Evolutionary conservation across 2,329 filamentous ascomycete genomes (phyloP).

Genomic region (Verticillium klebahnii): DNA sequence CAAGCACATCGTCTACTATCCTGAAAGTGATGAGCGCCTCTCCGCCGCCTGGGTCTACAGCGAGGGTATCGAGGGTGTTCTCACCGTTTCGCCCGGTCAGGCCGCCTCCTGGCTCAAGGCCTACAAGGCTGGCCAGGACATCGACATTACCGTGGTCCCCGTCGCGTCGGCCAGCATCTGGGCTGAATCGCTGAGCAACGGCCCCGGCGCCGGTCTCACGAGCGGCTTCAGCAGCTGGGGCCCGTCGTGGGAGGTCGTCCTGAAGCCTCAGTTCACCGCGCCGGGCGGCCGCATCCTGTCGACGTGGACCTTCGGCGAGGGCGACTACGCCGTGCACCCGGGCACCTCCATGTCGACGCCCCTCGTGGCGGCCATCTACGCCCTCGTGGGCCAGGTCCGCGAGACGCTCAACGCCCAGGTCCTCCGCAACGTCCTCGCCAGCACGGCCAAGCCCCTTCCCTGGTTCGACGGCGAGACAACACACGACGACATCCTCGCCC

Average conservation of each 20-base stretch:
- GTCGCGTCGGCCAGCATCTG: slow-evolving; percentile 7
- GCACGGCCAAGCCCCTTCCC: slow-evolving; percentile 22
- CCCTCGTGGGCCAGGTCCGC: slow-evolving; percentile 23
- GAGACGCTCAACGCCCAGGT: slow-evolving; percentile 19
- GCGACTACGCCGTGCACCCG: slow-evolving; percentile 41
- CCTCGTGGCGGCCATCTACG: slow-evolving; percentile 35
- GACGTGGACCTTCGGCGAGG: slow-evolving; percentile 38
- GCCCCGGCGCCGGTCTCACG: slow-evolving; percentile 27
- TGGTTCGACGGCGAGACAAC: slow-evolving; percentile 22
- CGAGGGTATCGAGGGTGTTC: slow-evolving; percentile 11
- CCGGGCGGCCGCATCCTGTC: slow-evolving; percentile 47
- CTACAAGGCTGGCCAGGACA: slow-evolving; percentile 14
- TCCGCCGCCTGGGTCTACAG: background rate
- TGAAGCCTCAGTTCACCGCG: slow-evolving; percentile 43
- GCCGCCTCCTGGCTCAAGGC: slow-evolving; percentile 18
- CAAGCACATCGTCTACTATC: slow-evolving; percentile 36
- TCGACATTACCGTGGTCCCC: slow-evolving; percentile 16
- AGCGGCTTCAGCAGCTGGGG: slow-evolving; percentile 38
- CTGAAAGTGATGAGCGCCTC: background rate
- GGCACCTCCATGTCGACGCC: slow-evolving; percentile 53
- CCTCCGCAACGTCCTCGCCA: slow-evolving; percentile 20
- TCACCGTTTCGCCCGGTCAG: slow-evolving; percentile 12
- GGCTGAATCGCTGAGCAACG: slow-evolving; percentile 12
- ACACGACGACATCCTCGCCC: slow-evolving; percentile 14
- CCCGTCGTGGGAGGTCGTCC: slow-evolving; percentile 38